Evolutionary conservation across 306 rosid genomes (phyloP), one percentile per base, ranked within the genome.

Genomic region (Sechiopsis laciniata): DNA sequence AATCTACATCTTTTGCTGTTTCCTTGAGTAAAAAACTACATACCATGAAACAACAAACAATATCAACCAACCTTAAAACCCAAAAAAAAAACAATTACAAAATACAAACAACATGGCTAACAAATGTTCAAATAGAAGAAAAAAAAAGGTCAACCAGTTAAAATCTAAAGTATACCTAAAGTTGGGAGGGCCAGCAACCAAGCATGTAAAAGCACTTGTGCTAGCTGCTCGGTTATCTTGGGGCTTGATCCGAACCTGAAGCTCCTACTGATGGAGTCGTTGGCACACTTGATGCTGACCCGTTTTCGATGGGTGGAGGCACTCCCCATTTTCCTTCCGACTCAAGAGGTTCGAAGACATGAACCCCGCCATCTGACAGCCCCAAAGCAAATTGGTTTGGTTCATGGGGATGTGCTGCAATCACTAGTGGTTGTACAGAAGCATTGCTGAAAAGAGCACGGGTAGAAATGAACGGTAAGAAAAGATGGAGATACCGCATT

Each of bases 331-430:
- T 93, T 55, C 90, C 90, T 80, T 93, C 98, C 0, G 97, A 87
- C 56, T 93, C 98, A 6, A 89, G 92, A 12, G 98, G 98, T 79
- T 94, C 98, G 60, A 94, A 87, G 66, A 94, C 95, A 66, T 87
- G 90, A 82, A 94, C 97, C 69, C 87, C 97, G 4, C 98, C 98
- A 72, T 94, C 98, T 1, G 97, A 87, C 52, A 94, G 81, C 55
- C 98, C 98, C 64, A 94, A 51, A 10, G 98, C 97, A 80, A 94
- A 89, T 79, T 94, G 97, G 68, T 89, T 86, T 76, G 98, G 76
- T 79, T 94, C 98, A 76, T 87, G 97, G 3, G 98, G 98, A 78
- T 94, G 97, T 5, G 98, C 98, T 2, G 98, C 91, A 15, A 94
- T 86, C 78, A 90, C 96, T 1, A 85, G 87, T 46, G 98, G 97